These are phyloP conservation scores for Globisporangium acanthophoron DNA, from an alignment of 352 stramenopile genomes.

Conservation along the genomic window DNA sequence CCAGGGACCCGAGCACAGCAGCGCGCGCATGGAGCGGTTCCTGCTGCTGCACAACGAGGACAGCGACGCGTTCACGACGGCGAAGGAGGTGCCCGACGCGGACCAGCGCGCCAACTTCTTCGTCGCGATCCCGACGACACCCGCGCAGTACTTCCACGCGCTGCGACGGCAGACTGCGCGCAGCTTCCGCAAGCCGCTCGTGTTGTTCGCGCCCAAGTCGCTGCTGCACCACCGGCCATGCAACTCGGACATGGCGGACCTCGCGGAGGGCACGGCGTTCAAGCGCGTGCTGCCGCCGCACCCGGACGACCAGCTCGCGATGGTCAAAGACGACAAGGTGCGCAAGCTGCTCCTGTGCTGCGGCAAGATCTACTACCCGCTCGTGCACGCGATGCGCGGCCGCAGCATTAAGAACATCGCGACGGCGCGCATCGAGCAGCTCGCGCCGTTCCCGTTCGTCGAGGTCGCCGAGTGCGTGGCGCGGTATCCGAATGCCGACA, in stretches of 20 bases:
- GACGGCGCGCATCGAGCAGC: slow-evolving; percentile 74
- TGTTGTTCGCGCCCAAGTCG: slow-evolving; percentile 81
- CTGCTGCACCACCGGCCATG: slow-evolving; percentile 79
- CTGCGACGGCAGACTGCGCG: slow-evolving; percentile 82
- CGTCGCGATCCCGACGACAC: slow-evolving; percentile 77
- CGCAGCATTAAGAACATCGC: slow-evolving; percentile 58
- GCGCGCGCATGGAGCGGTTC: slow-evolving; percentile 80
- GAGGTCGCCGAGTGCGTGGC: slow-evolving; percentile 87
- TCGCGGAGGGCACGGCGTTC: slow-evolving; percentile 52
- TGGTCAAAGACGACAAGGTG: slow-evolving; percentile 64
- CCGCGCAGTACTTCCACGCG: slow-evolving; percentile 96
- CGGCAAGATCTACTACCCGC: slow-evolving; percentile 83
- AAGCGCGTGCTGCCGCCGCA: slow-evolving; percentile 69
- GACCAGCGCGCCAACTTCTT: slow-evolving; percentile 68
- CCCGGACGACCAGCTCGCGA: slow-evolving; percentile 57
- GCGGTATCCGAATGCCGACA: slow-evolving; percentile 93
- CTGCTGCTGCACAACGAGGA: slow-evolving; percentile 80
- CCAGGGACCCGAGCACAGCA: slow-evolving; percentile 82
- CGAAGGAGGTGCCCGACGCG: slow-evolving; percentile 23
- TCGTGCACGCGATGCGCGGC: slow-evolving; percentile 54
- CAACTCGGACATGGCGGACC: slow-evolving; percentile 67
- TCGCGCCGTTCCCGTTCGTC: slow-evolving; percentile 97
- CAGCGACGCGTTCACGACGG: slow-evolving; percentile 49
- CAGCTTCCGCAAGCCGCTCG: slow-evolving; percentile 72
- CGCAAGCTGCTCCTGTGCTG: slow-evolving; percentile 76